Base-by-base conservation (phyloP, 306 rosid genomes). In the Prunus campanulata region DNA sequence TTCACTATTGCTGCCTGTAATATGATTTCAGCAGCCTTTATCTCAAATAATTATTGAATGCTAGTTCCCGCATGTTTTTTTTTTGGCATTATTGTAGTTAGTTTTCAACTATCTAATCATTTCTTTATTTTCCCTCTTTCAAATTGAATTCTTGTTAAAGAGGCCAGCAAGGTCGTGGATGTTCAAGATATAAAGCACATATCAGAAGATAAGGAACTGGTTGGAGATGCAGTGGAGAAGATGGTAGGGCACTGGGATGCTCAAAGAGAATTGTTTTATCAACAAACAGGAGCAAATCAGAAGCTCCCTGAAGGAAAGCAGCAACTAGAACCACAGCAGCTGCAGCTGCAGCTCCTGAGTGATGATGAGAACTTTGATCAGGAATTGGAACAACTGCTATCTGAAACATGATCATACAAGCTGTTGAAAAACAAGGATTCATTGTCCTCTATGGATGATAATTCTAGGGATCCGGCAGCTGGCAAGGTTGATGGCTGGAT, bases 171-270 rank as follows among this genome's bases (percentile, higher is more conserved):
- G 60, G 84, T 82, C 14, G 65, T 85, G 76, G 93, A 88, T 60
- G 85, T 87, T 27, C 68, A 79, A 72, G 82, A 90, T 70, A 83
- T 90, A 78, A 86, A 80, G 82, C 91, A 87, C 86, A 80, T 91
- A 76, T 57, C 90, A 54, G 85, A 87, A 78, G 83, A 85, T 22
- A 78, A 80, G 62, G 77, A 77, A 64, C 42, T 71, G 72, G 68
- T 87, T 30, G 96, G 94, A 79, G 91, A 90, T 74, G 70, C 39
- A 67, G 79, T 87, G 65, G 92, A 85, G 79, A 85, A 88, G 89
- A 85, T 86, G 71, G 78, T 51, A 1, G 72, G 85, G 74, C 84
- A 90, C 13, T 91, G 98, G 97, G 69, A 62, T 25, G 80, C 44
- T 60, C 87, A 91, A 83, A 86, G 75, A 75, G 85, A 85, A 68